These are phyloP conservation scores for Pseudopyricularia cyperi DNA, from an alignment of 2,329 filamentous ascomycete genomes.

Conservation along the genomic window DNA sequence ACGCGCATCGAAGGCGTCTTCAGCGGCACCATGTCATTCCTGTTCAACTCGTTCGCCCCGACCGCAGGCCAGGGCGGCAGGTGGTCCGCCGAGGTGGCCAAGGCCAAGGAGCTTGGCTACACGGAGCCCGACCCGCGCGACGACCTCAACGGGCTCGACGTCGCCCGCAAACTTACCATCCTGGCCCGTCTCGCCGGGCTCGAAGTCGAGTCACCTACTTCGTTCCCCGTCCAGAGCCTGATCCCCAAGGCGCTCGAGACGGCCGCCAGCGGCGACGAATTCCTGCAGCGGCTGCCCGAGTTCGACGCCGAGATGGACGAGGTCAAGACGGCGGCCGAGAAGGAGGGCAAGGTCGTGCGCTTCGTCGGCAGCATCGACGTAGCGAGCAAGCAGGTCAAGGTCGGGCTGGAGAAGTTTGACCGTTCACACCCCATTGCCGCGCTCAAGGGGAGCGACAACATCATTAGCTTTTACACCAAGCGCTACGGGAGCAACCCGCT, in stretches of 20 bases:
- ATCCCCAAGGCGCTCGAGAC: constrained; percentile 80
- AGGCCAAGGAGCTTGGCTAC: constrained; percentile 87
- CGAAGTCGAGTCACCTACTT: constrained; percentile 67
- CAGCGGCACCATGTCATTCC: constrained; percentile 92
- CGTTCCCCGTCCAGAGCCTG: constrained; percentile 87
- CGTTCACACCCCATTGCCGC: constrained; percentile 82
- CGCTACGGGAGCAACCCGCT: constrained; percentile 83
- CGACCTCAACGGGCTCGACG: constrained; percentile 76
- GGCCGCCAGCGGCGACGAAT: constrained; percentile 67
- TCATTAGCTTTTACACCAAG: constrained; percentile 97
- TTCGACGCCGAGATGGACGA: constrained; percentile 88
- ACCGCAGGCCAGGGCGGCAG: constrained; percentile 53
- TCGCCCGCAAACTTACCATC: constrained; percentile 94
- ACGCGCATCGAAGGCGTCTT: constrained; percentile 94
- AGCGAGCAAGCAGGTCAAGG: constrained; percentile 67
- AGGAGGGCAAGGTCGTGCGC: constrained; percentile 79
- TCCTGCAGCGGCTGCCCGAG: constrained; percentile 64
- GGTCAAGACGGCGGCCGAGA: constrained; percentile 72
- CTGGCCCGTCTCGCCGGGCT: constrained; percentile 77
- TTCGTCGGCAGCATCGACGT: constrained; percentile 93
- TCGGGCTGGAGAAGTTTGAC: constrained; percentile 83
- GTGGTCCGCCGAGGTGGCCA: constrained; percentile 84
- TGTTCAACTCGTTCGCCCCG: constrained; percentile 95
- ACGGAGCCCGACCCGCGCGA: constrained; percentile 81
- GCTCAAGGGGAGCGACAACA: constrained; percentile 95